Evolutionary conservation across 202 grass and related monocot species (phyloP).

Genomic region (Zizania palustris): DNA sequence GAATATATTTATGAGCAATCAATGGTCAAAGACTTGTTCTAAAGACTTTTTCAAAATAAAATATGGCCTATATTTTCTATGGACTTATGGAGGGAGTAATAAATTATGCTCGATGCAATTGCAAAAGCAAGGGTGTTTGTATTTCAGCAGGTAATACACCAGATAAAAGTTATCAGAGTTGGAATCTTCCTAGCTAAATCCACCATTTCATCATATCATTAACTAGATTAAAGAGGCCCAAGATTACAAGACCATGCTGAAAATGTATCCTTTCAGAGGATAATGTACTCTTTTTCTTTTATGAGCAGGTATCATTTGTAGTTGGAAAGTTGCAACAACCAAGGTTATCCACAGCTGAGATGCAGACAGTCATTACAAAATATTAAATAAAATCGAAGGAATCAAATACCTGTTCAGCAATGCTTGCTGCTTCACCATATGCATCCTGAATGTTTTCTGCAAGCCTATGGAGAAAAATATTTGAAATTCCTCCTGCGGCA

Average conservation of each 20-base stretch:
- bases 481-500: constrained; percentile 98
- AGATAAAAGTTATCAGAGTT: not conserved
- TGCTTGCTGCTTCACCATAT: constrained; percentile 97
- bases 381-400: not conserved
- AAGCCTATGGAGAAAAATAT: constrained; percentile 97
- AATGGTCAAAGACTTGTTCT: too few relatives aligned
- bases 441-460: constrained; percentile 99
- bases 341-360: not conserved
- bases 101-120: constrained; percentile 23
- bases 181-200: constrained; percentile 3
- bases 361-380: constrained; percentile 3
- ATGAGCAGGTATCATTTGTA: not conserved
- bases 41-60: too few relatives aligned
- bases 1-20: too few relatives aligned
- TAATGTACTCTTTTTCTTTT: constrained; percentile 1
- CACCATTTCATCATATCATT: not conserved
- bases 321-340: not conserved
- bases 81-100: too few relatives aligned
- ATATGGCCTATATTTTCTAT: too few relatives aligned
- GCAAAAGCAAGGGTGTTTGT: not conserved
- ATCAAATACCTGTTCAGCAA: constrained; percentile 84
- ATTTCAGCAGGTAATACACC: constrained; percentile 26
- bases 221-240: constrained; percentile 13
- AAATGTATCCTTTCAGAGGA: constrained; percentile 8
- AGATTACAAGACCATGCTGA: constrained; percentile 11